Conservation (phyloP, 176 grass and related monocot genomes). For the Oryza brachyantha region DNA sequence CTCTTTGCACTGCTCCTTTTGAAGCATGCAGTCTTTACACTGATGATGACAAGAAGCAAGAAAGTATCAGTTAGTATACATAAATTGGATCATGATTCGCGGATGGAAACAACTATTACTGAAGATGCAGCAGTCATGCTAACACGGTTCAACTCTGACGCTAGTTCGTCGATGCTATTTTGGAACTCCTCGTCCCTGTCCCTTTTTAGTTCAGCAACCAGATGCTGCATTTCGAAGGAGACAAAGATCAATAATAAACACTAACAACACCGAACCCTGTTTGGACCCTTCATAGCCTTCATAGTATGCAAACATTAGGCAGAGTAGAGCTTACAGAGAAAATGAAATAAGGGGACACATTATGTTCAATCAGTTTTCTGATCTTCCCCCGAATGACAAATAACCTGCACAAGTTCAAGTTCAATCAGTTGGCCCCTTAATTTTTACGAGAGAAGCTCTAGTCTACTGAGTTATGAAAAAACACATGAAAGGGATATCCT, state of each 20-base stretch:
- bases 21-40: not conserved
- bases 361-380: slow-evolving; percentile 60
- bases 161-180: slow-evolving; percentile 43
- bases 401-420: slow-evolving; percentile 32
- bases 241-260: not conserved
- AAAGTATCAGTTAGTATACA: not conserved
- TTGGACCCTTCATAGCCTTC: not conserved
- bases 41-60: not conserved
- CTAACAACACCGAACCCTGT: not conserved
- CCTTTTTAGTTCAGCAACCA: slow-evolving; percentile 60
- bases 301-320: not conserved
- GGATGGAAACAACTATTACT: not conserved
- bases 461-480: not conserved
- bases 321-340: slow-evolving; percentile 39
- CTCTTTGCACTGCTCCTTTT: not conserved
- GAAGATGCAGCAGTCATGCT: not conserved
- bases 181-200: slow-evolving; percentile 48
- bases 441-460: not conserved
- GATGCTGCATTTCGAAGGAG: slow-evolving; percentile 32
- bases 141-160: slow-evolving; percentile 31
- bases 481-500: slow-evolving; percentile 20
- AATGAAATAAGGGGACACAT: slow-evolving; percentile 62
- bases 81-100: not conserved
- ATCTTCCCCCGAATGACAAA: slow-evolving; percentile 52
- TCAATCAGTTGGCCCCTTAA: too few species aligned